A percentile compares a stretch with the other conserved stretches of the same genome.
phyloP scores from a whole-genome alignment of 2,329 filamentous ascomycete genomes.

The Gyromitra esculenta region DNA sequence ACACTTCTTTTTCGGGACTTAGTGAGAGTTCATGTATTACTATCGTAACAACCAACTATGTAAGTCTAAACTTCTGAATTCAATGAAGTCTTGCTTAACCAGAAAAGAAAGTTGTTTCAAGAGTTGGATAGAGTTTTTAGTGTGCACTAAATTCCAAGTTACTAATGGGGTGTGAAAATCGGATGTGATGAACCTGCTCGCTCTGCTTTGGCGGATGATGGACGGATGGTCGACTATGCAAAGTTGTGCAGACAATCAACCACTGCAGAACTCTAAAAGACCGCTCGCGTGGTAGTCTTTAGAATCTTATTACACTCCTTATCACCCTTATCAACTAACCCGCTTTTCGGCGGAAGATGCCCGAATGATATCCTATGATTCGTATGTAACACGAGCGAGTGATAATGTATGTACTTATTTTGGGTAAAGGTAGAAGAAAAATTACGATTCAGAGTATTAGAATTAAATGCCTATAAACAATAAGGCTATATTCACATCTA shows the following conservation, averaged over 20 bases:
- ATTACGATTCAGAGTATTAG: not conserved
- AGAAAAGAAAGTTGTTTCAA: no score
- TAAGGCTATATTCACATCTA: not conserved
- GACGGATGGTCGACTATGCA: no score
- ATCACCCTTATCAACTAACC: not conserved
- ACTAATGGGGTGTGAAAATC: not conserved
- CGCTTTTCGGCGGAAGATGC: not conserved
- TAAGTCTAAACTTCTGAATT: not conserved
- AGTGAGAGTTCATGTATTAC: not conserved
- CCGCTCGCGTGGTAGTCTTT: no score
- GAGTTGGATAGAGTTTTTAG: not conserved
- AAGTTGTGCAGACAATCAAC: no score
- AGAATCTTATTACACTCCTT: no score
- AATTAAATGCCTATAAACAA: no score
- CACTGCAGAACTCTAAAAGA: no score
- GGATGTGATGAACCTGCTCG: not conserved
- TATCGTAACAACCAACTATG: not conserved
- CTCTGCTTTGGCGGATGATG: not conserved
- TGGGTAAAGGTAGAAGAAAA: not conserved
- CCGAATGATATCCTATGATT: not conserved
- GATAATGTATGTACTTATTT: conserved; percentile 8
- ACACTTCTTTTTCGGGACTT: not conserved
- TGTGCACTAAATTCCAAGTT: not conserved
- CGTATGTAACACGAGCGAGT: not conserved
- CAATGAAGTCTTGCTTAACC: not conserved